Percentiles rank a stretch among this genome's conserved stretches.
Conservation (phyloP, 257 asterid genomes). For the Petunia axillaris region DNA sequence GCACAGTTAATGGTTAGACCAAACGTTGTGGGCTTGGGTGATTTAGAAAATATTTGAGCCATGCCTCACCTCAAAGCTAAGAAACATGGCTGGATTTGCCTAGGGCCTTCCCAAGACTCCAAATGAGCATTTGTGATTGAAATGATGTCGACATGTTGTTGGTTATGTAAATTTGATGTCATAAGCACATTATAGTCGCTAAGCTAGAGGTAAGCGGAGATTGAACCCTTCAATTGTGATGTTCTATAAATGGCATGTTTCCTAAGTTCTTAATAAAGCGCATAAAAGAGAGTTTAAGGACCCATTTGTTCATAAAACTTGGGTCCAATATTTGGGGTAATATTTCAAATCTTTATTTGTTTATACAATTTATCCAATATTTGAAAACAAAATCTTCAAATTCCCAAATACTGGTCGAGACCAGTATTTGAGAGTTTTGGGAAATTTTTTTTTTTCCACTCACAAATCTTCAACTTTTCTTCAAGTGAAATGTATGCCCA, state of each 20-base stretch:
- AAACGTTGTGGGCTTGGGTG: background rate
- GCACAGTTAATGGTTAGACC: constrained; percentile 11
- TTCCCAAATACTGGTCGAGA: too few relatives aligned
- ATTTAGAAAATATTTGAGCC: background rate
- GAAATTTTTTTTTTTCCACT: too few relatives aligned
- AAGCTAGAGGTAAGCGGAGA: background rate
- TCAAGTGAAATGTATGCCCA: too few relatives aligned
- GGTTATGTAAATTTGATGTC: background rate
- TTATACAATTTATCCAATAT: too few relatives aligned
- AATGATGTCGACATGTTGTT: background rate
- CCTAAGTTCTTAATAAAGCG: background rate
- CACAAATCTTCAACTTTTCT: too few relatives aligned
- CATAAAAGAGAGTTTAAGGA: background rate
- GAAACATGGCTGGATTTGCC: background rate
- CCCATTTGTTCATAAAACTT: too few relatives aligned
- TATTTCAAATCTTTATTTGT: too few relatives aligned
- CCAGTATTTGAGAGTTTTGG: too few relatives aligned
- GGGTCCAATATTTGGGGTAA: too few relatives aligned
- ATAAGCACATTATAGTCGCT: background rate
- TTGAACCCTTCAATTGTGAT: background rate
- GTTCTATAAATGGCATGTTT: background rate
- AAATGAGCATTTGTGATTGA: constrained; percentile 1
- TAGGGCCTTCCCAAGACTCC: constrained; percentile 3
- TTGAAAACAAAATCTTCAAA: too few relatives aligned
- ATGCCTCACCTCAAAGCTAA: constrained; percentile 14